Conservation (phyloP, 1,284 basidiomycete genomes). For the Chondrostereum purpureum region DNA sequence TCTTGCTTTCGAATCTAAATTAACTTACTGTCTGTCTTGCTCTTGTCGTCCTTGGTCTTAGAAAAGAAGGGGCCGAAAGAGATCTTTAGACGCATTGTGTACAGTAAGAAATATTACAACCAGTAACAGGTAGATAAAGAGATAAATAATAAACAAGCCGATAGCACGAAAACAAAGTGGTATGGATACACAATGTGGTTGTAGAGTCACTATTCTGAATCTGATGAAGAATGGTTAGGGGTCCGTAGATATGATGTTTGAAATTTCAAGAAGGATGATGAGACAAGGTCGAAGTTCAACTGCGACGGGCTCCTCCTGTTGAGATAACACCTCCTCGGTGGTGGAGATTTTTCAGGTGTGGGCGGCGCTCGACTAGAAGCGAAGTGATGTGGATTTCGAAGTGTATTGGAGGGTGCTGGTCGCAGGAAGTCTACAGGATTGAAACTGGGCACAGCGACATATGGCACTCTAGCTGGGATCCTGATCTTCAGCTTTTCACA, state of each 20-base stretch:
- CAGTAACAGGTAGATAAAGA: too few species aligned
- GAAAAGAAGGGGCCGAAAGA: too few species aligned
- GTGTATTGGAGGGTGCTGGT: not conserved
- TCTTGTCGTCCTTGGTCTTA: too few species aligned
- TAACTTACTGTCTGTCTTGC: too few species aligned
- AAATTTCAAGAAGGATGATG: too few species aligned
- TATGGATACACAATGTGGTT: not conserved
- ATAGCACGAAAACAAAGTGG: too few species aligned
- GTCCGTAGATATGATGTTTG: not conserved
- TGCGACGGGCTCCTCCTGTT: not conserved
- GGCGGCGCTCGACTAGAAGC: slow-evolving; percentile 9
- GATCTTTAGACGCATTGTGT: too few species aligned
- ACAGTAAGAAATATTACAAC: too few species aligned
- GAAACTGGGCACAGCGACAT: not conserved
- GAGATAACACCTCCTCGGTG: not conserved
- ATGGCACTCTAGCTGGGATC: not conserved
- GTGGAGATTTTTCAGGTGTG: slow-evolving; percentile 12
- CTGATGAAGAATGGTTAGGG: not conserved
- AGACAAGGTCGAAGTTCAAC: not conserved
- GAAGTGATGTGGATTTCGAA: not conserved
- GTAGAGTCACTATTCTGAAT: not conserved
- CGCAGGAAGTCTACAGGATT: slow-evolving; percentile 2
- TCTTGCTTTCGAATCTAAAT: too few species aligned
- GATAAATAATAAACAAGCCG: not conserved
- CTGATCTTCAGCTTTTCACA: not conserved